These are phyloP conservation scores for Phytophthora chlamydospora DNA, from an alignment of 352 stramenopile genomes.

Conservation along the genomic window DNA sequence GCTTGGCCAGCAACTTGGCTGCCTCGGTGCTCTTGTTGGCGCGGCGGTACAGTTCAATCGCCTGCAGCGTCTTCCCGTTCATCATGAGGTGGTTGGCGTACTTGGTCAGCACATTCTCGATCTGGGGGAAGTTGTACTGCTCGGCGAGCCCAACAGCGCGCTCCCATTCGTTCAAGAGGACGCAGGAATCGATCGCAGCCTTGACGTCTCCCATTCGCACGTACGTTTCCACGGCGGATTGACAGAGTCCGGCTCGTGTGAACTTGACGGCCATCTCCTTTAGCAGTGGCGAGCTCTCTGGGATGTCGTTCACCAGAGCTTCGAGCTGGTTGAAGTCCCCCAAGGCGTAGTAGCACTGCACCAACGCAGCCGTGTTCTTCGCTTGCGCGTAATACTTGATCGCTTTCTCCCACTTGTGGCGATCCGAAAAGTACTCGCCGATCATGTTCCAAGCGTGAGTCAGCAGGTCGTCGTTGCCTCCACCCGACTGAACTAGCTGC, in stretches of 20 bases:
- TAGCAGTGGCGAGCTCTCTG: slow-evolving; percentile 79
- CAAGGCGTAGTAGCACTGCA: slow-evolving; percentile 92
- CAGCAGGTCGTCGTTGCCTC: slow-evolving; percentile 83
- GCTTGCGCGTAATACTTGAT: slow-evolving; percentile 92
- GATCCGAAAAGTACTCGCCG: slow-evolving; percentile 91
- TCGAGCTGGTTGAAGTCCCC: slow-evolving; percentile 91
- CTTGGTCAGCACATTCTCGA: slow-evolving; percentile 93
- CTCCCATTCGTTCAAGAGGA: slow-evolving; percentile 94
- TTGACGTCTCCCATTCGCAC: slow-evolving; percentile 92
- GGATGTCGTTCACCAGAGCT: slow-evolving; percentile 84
- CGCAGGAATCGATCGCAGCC: slow-evolving; percentile 92
- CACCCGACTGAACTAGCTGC: slow-evolving; percentile 78
- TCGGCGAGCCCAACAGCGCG: slow-evolving; percentile 90
- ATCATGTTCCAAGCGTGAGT: slow-evolving; percentile 89
- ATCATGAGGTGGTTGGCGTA: slow-evolving; percentile 87
- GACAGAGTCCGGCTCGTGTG: slow-evolving; percentile 83
- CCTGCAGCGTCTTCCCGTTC: slow-evolving; percentile 87
- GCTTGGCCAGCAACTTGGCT: slow-evolving; percentile 88
- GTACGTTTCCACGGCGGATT: slow-evolving; percentile 86
- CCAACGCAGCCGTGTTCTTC: slow-evolving; percentile 76
- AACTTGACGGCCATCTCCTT: slow-evolving; percentile 90
- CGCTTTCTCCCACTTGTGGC: slow-evolving; percentile 93
- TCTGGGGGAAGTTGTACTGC: slow-evolving; percentile 93
- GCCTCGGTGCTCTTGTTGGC: slow-evolving; percentile 93
- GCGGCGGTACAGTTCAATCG: slow-evolving; percentile 93